Percentiles rank a stretch among this genome's conserved stretches.
Conservation (phyloP, 495 filamentous ascomycete species). For the Podospora sp. region DNA sequence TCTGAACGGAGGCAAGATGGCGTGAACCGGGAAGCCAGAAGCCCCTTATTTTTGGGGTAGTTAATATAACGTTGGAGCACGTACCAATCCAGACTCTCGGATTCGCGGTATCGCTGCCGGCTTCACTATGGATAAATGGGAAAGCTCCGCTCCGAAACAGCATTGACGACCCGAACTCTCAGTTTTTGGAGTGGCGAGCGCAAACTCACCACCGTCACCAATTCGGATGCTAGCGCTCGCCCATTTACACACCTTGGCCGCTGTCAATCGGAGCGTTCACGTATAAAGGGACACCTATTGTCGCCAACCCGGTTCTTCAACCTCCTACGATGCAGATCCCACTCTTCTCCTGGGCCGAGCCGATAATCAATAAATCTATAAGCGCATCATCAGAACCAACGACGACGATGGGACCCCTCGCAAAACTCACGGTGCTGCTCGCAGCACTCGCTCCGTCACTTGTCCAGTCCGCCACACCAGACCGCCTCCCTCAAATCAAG, state of each 20-base stretch:
- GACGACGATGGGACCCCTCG: constrained; percentile 34
- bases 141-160: constrained; percentile 30
- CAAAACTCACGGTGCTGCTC: constrained; percentile 29
- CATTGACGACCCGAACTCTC: constrained; percentile 20
- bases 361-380: constrained; percentile 4
- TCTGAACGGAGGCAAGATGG: constrained; percentile 16
- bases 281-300: constrained; percentile 12
- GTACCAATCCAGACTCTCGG: constrained; percentile 44
- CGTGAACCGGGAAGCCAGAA: constrained; percentile 12
- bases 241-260: neutral
- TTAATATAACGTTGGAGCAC: constrained; percentile 18
- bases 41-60: constrained; percentile 29
- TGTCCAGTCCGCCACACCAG: constrained; percentile 18
- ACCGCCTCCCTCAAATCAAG: constrained; percentile 30
- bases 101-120: constrained; percentile 25
- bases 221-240: neutral
- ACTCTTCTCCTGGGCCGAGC: neutral
- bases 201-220: constrained; percentile 12
- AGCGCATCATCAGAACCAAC: constrained; percentile 11
- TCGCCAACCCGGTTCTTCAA: constrained; percentile 12
- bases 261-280: neutral
- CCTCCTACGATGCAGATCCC: constrained; percentile 5
- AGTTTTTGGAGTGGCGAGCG: constrained; percentile 12
- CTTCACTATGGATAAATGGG: constrained; percentile 41
- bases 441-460: constrained; percentile 28